A percentile compares a stretch with the other conserved stretches of the same genome.
Conservation (phyloP, 805 yeast species). For the Blastobotrys muscicola region DNA sequence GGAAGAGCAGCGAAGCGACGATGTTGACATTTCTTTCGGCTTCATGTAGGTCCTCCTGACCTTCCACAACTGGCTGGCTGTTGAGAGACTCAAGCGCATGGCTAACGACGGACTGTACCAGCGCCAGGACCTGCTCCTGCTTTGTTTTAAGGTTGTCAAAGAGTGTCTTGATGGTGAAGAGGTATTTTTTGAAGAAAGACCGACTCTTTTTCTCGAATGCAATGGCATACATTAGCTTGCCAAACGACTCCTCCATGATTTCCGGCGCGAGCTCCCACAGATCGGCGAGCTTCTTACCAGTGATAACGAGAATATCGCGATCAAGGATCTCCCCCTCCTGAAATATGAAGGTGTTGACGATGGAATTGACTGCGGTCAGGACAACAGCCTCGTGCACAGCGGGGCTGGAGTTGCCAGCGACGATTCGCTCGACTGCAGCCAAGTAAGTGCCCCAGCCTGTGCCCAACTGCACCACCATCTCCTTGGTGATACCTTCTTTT, state of each 20-base stretch:
- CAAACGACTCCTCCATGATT: background rate
- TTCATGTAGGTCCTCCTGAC: background rate
- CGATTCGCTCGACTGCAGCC: conserved; percentile 10
- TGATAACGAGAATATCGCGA: conserved; percentile 4
- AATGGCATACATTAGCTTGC: conserved; percentile 4
- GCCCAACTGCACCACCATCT: conserved; percentile 6
- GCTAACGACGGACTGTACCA: conserved; percentile 1
- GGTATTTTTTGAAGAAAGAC: conserved; percentile 4
- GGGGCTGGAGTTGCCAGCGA: conserved; percentile 2
- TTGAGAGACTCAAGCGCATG: background rate
- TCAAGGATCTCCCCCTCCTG: conserved; percentile 6
- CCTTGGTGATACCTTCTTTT: conserved; percentile 9
- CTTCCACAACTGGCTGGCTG: background rate
- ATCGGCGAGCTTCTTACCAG: conserved; percentile 5
- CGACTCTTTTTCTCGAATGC: conserved; percentile 1
- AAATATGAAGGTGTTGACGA: background rate
- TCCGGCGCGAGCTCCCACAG: conserved; percentile 4
- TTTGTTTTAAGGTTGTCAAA: conserved; percentile 2
- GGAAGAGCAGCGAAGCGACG: conserved; percentile 2
- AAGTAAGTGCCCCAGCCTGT: conserved; percentile 17
- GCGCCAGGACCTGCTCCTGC: background rate
- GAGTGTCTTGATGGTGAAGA: conserved; percentile 3
- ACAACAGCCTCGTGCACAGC: background rate
- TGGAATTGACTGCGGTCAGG: background rate
- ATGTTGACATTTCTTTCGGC: conserved; percentile 3